Evolutionary conservation across 176 grass and related monocot genomes (phyloP).

Genomic region (Dactylis glomerata): DNA sequence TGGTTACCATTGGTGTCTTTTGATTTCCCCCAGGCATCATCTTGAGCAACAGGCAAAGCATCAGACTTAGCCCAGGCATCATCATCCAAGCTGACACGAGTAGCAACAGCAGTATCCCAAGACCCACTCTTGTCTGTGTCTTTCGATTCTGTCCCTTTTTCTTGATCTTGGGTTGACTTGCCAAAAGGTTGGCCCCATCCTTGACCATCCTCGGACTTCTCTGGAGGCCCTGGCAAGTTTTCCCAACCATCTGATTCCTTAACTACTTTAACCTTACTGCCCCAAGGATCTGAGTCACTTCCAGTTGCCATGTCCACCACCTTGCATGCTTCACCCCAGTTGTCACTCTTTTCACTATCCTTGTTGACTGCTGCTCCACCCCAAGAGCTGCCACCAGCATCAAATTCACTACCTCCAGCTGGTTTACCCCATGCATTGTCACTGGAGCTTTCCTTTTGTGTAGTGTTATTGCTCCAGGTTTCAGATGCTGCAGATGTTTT

Average conservation of each 20-base stretch:
- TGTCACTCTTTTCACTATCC: conserved; percentile 42
- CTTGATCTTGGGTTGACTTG: conserved; percentile 40
- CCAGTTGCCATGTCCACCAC: conserved; percentile 2
- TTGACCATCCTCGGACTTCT: conserved; percentile 34
- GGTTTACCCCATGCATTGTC: conserved; percentile 42
- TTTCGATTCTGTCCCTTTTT: conserved; percentile 21
- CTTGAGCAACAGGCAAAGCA: conserved; percentile 26
- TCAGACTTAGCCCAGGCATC: conserved; percentile 41
- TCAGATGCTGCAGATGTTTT: conserved; percentile 33
- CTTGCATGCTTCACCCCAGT: conserved; percentile 35
- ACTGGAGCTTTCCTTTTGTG: conserved; percentile 26
- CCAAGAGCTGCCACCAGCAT: conserved; percentile 48
- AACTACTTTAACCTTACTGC: conserved; percentile 48
- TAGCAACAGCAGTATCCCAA: conserved; percentile 35
- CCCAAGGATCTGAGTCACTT: conserved; percentile 44
- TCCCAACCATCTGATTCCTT: conserved; percentile 45
- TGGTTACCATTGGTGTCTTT: conserved; percentile 27
- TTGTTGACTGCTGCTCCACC: conserved; percentile 29
- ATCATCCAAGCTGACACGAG: conserved; percentile 1
- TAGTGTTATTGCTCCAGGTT: conserved; percentile 33
- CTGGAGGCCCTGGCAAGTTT: conserved; percentile 23
- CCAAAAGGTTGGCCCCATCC: conserved; percentile 38
- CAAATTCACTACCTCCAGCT: conserved; percentile 28
- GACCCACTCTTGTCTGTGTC: conserved; percentile 22
- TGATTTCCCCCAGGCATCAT: conserved; percentile 47